These are phyloP conservation scores for Conringia planisiliqua DNA, from an alignment of 345 rosid genomes.

Conservation along the genomic window DNA sequence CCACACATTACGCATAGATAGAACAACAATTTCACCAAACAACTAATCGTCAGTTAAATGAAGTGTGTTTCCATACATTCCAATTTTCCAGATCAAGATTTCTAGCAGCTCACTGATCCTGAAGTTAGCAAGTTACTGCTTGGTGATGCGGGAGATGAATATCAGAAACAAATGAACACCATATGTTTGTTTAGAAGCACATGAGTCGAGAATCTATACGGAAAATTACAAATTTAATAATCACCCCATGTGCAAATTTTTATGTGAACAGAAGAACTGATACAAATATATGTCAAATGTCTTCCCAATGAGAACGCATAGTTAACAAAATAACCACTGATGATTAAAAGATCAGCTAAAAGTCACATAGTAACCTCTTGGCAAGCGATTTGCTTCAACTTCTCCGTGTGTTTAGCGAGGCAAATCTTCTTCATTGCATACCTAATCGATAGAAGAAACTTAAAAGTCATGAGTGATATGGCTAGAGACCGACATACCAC, in stretches of 20 bases:
- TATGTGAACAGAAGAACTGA: neutral
- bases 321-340: neutral
- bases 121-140: neutral
- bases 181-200: neutral
- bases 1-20: neutral
- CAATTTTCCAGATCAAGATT: neutral
- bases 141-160: neutral
- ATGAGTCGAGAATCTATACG: neutral
- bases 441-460: slow-evolving; percentile 46
- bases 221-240: neutral
- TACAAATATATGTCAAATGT: neutral
- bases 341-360: neutral
- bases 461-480: slow-evolving; percentile 4
- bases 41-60: neutral
- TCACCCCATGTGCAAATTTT: neutral
- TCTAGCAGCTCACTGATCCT: neutral
- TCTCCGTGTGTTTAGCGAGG: slow-evolving; percentile 87
- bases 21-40: neutral
- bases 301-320: neutral
- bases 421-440: slow-evolving; percentile 87
- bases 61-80: neutral
- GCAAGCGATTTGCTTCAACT: slow-evolving; percentile 77
- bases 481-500: neutral
- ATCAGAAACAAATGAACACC: neutral
- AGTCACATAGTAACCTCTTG: slow-evolving; percentile 64